A percentile compares a stretch with the other conserved stretches of the same genome.
Evolutionary conservation across 768 basidiomycete genomes (phyloP).

Genomic region (Mycena latifolia): DNA sequence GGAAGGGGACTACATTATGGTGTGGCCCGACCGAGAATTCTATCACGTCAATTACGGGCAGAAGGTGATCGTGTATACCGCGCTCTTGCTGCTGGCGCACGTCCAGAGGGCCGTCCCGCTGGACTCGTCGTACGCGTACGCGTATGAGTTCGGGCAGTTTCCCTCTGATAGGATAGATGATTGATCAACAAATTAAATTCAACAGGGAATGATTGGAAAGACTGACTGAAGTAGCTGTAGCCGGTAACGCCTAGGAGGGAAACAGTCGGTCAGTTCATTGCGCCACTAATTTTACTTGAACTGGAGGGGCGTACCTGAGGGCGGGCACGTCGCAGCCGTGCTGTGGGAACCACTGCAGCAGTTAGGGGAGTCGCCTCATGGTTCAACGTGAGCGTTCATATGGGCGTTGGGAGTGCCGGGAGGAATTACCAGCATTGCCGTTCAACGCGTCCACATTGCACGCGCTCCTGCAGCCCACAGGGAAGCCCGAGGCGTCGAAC

Average conservation of each 20-base stretch:
- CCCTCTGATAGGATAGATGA: no score
- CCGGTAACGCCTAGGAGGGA: slow-evolving; percentile 48
- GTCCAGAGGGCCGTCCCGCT: slow-evolving; percentile 61
- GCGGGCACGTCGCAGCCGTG: slow-evolving; percentile 60
- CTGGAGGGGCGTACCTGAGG: slow-evolving; percentile 44
- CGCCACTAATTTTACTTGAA: no score
- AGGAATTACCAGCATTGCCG: slow-evolving; percentile 45
- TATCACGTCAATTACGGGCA: slow-evolving; percentile 43
- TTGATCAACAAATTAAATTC: neutral
- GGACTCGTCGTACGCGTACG: slow-evolving; percentile 59
- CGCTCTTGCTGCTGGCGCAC: slow-evolving; percentile 44
- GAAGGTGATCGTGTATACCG: slow-evolving; percentile 53
- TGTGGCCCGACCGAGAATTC: no score
- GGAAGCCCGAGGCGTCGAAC: slow-evolving; percentile 47
- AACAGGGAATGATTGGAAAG: neutral
- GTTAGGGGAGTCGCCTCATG: slow-evolving; percentile 38
- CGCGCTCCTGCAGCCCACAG: slow-evolving; percentile 58
- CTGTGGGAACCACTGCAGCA: slow-evolving; percentile 40
- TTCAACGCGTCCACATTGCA: slow-evolving; percentile 52
- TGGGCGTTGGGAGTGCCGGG: neutral
- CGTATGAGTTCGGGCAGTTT: slow-evolving; percentile 54
- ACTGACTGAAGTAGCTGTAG: slow-evolving; percentile 64
- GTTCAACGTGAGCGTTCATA: neutral
- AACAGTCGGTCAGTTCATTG: neutral
- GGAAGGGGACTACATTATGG: no score